Evolutionary conservation across 208 protist genomes (phyloP).

Genomic region (Leishmania major): DNA sequence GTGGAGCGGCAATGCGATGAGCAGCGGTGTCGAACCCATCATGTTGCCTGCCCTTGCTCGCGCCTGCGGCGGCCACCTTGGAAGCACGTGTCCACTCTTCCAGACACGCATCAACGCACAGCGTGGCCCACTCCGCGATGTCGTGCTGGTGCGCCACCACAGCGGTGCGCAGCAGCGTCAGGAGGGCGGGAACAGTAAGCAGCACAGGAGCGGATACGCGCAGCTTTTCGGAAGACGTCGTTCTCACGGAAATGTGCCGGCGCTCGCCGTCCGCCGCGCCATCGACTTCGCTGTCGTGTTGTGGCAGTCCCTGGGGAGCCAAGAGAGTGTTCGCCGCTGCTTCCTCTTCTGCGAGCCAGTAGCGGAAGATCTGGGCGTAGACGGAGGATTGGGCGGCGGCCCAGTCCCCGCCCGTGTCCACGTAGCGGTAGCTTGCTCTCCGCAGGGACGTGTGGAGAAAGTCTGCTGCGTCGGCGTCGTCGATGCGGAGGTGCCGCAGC

Average conservation of each 20-base stretch:
- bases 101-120: conserved; percentile 32
- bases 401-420: conserved; percentile 23
- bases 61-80: neutral
- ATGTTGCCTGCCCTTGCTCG: neutral
- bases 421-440: conserved; percentile 18
- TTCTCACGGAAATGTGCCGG: neutral
- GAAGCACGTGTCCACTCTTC: conserved; percentile 15
- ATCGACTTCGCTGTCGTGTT: neutral
- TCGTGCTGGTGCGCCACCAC: conserved; percentile 28
- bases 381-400: conserved; percentile 18
- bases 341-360: conserved; percentile 21
- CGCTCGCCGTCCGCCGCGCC: neutral
- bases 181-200: conserved; percentile 15
- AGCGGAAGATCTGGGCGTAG: conserved; percentile 24
- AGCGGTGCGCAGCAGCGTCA: conserved; percentile 34
- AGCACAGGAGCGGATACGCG: conserved; percentile 2
- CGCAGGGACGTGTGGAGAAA: conserved; percentile 15
- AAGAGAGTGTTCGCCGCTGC: neutral
- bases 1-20: conserved; percentile 6
- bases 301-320: conserved; percentile 3
- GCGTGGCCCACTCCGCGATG: conserved; percentile 34
- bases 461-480: neutral
- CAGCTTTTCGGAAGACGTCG: neutral
- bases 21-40: neutral
- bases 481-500: conserved; percentile 16